Conservation (phyloP, 768 basidiomycete genomes). For the Trametes cinnabarina region DNA sequence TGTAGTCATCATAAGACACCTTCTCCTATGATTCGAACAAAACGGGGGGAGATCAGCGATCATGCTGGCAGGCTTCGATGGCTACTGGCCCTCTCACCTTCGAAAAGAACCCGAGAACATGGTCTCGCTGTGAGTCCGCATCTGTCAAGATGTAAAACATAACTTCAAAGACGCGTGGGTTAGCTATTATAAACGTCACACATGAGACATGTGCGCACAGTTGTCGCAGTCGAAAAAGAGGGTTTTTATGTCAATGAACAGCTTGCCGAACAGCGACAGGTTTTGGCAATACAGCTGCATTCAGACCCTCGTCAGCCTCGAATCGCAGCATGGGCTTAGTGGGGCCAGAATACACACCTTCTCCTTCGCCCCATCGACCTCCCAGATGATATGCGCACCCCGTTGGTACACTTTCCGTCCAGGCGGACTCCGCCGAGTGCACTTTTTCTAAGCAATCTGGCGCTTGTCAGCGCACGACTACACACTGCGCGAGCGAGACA, state of each 20-base stretch:
- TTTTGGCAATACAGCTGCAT: conserved; percentile 93
- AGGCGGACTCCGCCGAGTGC: conserved; percentile 70
- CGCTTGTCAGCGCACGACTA: conserved; percentile 1
- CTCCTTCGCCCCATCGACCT: conserved; percentile 85
- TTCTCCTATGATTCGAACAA: conserved; percentile 63
- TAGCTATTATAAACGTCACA: neutral
- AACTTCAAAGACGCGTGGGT: conserved; percentile 44
- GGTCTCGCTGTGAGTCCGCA: conserved; percentile 72
- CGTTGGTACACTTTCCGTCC: conserved; percentile 88
- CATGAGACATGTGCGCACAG: conserved; percentile 46
- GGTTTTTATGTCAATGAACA: conserved; percentile 99
- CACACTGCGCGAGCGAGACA: conserved; percentile 17
- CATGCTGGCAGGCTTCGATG: neutral
- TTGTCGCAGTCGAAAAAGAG: conserved; percentile 88
- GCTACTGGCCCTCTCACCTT: conserved; percentile 41
- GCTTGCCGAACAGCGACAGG: conserved; percentile 90
- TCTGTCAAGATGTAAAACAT: conserved; percentile 93
- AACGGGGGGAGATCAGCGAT: conserved; percentile 3
- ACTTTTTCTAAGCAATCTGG: conserved; percentile 49
- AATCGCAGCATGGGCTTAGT: neutral
- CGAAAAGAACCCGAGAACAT: conserved; percentile 75
- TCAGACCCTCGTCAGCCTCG: neutral
- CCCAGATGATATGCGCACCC: conserved; percentile 90
- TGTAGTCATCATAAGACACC: conserved; percentile 93
- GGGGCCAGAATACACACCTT: conserved; percentile 51